Conservation (phyloP, 1,284 basidiomycete genomes). For the Ganoderma sinense region DNA sequence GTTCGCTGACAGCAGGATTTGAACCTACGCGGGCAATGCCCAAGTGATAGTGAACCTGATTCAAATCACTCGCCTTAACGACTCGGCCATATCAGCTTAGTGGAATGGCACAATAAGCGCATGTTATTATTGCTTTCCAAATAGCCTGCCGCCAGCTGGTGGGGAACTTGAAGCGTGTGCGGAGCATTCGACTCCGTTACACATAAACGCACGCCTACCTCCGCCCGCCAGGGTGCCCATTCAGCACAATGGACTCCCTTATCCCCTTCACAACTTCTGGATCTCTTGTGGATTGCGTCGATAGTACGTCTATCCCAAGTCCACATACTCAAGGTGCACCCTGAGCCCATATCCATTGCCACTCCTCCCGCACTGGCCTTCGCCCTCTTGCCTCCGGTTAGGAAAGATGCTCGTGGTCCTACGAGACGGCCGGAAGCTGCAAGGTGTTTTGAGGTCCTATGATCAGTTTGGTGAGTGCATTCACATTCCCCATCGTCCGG, state of each 20-base stretch:
- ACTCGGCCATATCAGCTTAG: constrained; percentile 83
- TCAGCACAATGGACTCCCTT: constrained; percentile 81
- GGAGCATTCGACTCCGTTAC: not conserved
- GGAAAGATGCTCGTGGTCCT: constrained; percentile 99
- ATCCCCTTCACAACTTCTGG: constrained; percentile 98
- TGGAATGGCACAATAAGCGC: too few species aligned
- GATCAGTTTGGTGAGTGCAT: constrained; percentile 93
- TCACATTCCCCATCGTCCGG: not conserved
- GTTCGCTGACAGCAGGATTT: constrained; percentile 80
- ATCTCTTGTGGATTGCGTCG: constrained; percentile 96
- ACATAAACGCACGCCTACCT: not conserved
- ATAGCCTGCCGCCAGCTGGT: too few species aligned
- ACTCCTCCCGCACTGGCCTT: constrained; percentile 21
- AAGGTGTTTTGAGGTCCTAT: constrained; percentile 96
- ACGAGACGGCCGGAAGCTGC: constrained; percentile 94
- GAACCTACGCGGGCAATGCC: constrained; percentile 79
- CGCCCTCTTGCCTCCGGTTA: constrained; percentile 45
- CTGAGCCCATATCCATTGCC: constrained; percentile 55
- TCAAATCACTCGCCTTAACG: constrained; percentile 86
- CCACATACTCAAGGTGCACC: constrained; percentile 54
- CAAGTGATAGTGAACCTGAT: constrained; percentile 70
- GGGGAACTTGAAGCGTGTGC: too few species aligned
- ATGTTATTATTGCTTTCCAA: too few species aligned
- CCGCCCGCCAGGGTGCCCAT: constrained; percentile 15
- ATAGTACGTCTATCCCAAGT: constrained; percentile 88